Evolutionary conservation across 768 basidiomycete genomes (phyloP).

Genomic region (Leucosporidium scottii): DNA sequence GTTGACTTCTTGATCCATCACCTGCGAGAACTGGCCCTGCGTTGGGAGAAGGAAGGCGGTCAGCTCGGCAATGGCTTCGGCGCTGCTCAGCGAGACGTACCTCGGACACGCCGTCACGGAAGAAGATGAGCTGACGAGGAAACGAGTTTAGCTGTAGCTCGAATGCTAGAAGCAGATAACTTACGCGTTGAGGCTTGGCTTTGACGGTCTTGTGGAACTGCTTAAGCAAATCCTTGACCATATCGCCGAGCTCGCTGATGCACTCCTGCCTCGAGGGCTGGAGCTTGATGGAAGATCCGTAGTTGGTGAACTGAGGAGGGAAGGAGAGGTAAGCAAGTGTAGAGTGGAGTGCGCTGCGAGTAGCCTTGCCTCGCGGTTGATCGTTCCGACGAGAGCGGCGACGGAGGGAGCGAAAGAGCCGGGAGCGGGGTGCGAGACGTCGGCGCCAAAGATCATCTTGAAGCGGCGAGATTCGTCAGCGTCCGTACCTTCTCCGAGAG

Average conservation of each 20-base stretch:
- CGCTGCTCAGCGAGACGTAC: no score
- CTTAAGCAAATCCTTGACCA: background rate
- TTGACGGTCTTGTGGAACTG: background rate
- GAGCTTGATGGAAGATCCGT: background rate
- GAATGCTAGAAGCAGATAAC: background rate
- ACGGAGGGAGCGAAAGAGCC: constrained; percentile 6
- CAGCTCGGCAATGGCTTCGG: no score
- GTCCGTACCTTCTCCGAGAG: no score
- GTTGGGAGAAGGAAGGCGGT: no score
- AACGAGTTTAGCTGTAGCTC: background rate
- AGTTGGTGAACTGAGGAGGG: background rate
- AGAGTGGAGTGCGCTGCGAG: background rate
- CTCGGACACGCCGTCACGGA: constrained; percentile 18
- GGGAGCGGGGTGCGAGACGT: constrained; percentile 12
- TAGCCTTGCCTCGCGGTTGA: background rate
- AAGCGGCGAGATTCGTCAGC: no score
- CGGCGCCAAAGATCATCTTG: constrained; percentile 12
- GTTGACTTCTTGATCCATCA: constrained; percentile 1
- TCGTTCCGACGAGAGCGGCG: constrained; percentile 7
- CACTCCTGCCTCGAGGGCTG: background rate
- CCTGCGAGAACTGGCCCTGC: constrained; percentile 9
- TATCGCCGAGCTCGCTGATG: background rate
- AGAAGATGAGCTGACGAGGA: constrained; percentile 1
- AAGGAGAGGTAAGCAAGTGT: no score
- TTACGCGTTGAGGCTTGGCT: background rate